phyloP scores from a whole-genome alignment of 768 basidiomycete genomes.

The Coprinellus micaceus region DNA sequence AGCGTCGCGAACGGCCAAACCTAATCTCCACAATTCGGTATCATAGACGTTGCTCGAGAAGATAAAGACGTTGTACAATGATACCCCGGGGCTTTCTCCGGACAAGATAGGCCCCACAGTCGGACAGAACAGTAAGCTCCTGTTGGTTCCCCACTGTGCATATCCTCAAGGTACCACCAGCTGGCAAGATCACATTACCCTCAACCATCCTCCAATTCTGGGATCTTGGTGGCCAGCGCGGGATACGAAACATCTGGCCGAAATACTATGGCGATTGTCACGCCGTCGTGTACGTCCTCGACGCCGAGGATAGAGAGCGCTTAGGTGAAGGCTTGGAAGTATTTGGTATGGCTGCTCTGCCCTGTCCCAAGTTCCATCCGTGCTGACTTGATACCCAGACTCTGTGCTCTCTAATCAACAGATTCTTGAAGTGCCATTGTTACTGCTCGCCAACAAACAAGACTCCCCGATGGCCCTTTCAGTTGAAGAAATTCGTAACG shows the following conservation, averaged over 20 bases:
- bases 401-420: conserved; percentile 84
- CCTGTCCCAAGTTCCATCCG: background rate
- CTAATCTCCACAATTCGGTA: background rate
- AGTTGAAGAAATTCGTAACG: conserved; percentile 86
- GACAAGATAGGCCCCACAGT: conserved; percentile 96
- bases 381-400: conserved; percentile 41
- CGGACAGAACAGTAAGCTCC: conserved; percentile 86
- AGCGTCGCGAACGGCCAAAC: background rate
- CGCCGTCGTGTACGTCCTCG: conserved; percentile 93
- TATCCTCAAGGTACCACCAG: conserved; percentile 34
- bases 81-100: conserved; percentile 80
- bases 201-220: conserved; percentile 95
- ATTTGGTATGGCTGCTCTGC: conserved; percentile 68
- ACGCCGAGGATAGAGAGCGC: conserved; percentile 86
- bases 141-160: conserved; percentile 5
- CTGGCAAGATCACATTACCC: conserved; percentile 89
- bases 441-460: conserved; percentile 96
- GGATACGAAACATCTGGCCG: conserved; percentile 92
- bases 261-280: conserved; percentile 96
- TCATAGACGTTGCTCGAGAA: conserved; percentile 81
- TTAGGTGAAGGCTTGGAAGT: conserved; percentile 95
- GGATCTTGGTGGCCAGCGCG: conserved; percentile 93
- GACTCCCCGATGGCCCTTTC: conserved; percentile 78
- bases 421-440: conserved; percentile 83
- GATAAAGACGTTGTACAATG: conserved; percentile 90